A percentile compares a stretch with the other conserved stretches of the same genome.
phyloP scores from a whole-genome alignment of 768 basidiomycete genomes.

The Mrakia frigida region DNA sequence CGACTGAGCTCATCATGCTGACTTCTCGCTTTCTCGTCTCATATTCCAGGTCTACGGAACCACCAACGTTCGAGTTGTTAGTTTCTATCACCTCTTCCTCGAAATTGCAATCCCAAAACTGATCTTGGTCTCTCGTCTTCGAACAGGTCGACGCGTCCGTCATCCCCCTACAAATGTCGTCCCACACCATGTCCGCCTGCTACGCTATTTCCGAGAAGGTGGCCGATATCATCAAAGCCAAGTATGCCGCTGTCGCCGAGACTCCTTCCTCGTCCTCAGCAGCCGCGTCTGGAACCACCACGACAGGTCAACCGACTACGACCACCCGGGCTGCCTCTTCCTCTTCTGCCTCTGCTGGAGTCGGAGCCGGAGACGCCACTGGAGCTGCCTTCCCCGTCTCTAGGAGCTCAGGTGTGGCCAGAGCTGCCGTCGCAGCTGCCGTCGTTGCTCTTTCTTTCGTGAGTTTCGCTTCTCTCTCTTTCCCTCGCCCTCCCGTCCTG shows the following conservation, averaged over 20 bases:
- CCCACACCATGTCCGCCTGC: constrained; percentile 31
- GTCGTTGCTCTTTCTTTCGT: too few species aligned
- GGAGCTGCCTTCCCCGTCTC: too few species aligned
- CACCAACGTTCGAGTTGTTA: constrained; percentile 47
- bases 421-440: too few species aligned
- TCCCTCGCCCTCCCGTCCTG: too few species aligned
- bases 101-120: too few species aligned
- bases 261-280: constrained; percentile 1
- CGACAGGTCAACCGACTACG: background rate
- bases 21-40: background rate
- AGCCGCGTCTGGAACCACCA: background rate
- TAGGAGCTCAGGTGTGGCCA: too few species aligned
- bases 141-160: constrained; percentile 50
- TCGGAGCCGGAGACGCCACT: too few species aligned
- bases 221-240: constrained; percentile 47
- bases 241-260: background rate
- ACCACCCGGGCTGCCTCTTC: too few species aligned
- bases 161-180: constrained; percentile 47
- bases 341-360: too few species aligned
- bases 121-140: background rate
- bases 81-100: background rate
- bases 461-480: too few species aligned
- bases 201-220: constrained; percentile 54
- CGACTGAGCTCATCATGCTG: background rate
- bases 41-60: constrained; percentile 33